These are phyloP conservation scores for Colletotrichum paranaense DNA, from an alignment of 2,329 filamentous ascomycete genomes.

Conservation along the genomic window DNA sequence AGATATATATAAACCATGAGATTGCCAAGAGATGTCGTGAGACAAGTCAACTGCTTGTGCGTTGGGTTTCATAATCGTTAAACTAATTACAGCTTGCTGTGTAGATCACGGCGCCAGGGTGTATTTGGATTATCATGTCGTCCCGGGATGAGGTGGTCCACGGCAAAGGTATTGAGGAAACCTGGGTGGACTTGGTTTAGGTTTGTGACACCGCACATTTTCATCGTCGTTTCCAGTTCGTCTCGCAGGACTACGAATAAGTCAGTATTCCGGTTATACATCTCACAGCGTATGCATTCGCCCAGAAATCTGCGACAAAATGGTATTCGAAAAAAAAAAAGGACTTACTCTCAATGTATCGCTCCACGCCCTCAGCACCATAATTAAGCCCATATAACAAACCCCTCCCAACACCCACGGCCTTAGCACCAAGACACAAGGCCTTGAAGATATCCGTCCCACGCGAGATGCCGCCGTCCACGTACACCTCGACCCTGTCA, in stretches of 20 bases:
- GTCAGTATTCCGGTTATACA: not conserved
- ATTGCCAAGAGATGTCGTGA: not conserved
- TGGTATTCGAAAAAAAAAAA: no score
- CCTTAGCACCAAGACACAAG: slow-evolving; percentile 72
- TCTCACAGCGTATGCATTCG: not conserved
- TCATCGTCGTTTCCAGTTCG: slow-evolving; percentile 75
- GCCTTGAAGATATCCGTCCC: slow-evolving; percentile 77
- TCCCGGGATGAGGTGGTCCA: slow-evolving; percentile 58
- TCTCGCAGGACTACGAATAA: slow-evolving; percentile 59
- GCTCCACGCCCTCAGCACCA: slow-evolving; percentile 67
- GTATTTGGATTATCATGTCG: slow-evolving; percentile 58
- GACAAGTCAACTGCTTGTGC: not conserved
- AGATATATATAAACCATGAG: not conserved
- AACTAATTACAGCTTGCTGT: slow-evolving; percentile 41
- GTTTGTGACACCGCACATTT: slow-evolving; percentile 71
- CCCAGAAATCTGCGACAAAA: no score
- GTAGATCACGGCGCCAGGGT: slow-evolving; percentile 46
- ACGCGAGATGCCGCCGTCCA: slow-evolving; percentile 74
- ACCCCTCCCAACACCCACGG: slow-evolving; percentile 71
- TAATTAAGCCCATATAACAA: slow-evolving; percentile 72
- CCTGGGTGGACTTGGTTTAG: slow-evolving; percentile 71
- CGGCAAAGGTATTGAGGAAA: slow-evolving; percentile 65
- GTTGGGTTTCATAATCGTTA: not conserved
- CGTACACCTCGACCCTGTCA: slow-evolving; percentile 67
- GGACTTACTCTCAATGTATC: slow-evolving; percentile 63